A percentile compares a stretch with the other conserved stretches of the same genome.
Conservation (phyloP, 805 yeast genomes). For the Nakazawaea ishiwadae region DNA sequence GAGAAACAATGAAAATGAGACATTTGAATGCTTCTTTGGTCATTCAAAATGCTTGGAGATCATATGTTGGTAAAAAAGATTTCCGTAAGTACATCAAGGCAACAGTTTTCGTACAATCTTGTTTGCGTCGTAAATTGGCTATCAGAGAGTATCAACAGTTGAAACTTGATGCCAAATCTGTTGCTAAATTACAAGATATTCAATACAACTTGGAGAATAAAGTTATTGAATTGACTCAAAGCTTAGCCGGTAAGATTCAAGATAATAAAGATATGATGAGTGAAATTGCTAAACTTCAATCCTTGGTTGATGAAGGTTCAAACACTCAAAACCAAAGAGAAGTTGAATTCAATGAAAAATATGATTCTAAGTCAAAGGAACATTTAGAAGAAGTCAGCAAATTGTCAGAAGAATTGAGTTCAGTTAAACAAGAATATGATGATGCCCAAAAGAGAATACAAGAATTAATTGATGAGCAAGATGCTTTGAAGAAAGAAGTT, state of each 20-base stretch:
- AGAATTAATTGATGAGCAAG: conserved; percentile 56
- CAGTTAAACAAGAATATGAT: conserved; percentile 52
- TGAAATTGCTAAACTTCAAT: conserved; percentile 53
- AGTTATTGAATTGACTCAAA: conserved; percentile 92
- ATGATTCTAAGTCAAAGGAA: conserved; percentile 37
- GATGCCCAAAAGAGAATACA: conserved; percentile 56
- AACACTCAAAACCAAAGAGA: conserved; percentile 53
- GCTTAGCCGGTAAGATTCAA: conserved; percentile 69
- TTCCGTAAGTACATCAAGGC: conserved; percentile 45
- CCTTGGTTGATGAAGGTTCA: conserved; percentile 48
- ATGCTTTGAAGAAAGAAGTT: conserved; percentile 60
- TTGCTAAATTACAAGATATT: conserved; percentile 83
- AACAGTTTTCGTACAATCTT: conserved; percentile 70
- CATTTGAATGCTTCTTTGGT: conserved; percentile 59
- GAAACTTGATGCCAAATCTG: conserved; percentile 88
- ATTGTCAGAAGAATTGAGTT: conserved; percentile 51
- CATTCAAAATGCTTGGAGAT: conserved; percentile 73
- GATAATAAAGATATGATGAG: conserved; percentile 71
- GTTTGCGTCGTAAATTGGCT: conserved; percentile 75
- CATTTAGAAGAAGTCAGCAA: conserved; percentile 44
- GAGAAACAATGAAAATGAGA: conserved; percentile 41
- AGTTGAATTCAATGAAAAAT: conserved; percentile 42
- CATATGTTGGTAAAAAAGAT: conserved; percentile 53
- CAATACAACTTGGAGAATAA: conserved; percentile 93
- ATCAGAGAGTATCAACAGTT: conserved; percentile 54